Evolutionary conservation across 2,329 filamentous ascomycete species (phyloP), one percentile per base, ranked within the genome.

Genomic region (Grosmannia penicillata): DNA sequence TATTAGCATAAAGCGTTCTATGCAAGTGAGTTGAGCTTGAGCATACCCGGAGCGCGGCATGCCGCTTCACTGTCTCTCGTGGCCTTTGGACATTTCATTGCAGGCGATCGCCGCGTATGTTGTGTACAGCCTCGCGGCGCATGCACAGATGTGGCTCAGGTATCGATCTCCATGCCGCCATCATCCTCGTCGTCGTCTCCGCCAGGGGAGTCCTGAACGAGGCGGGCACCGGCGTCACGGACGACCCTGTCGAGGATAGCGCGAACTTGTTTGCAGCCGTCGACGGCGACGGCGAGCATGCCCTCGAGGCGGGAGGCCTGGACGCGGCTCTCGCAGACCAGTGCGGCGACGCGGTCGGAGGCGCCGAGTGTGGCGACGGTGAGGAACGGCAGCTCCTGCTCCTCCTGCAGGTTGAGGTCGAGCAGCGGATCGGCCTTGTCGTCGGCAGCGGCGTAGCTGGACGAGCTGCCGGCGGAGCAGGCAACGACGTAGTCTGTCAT

Each of bases 401-500:
- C 84, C 58, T 93, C 84, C 48, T 79, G 66, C 15, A 66, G 69
- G 55, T 89, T 93, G 23, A 93, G 60, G 57, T 93, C 84, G 39
- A 93, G 65, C 41, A 93, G 57, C 3, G 84, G 84, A 51, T 93
- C 84, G 10, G 81, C 80, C 4, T 55, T 56, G 42, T 82, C 80
- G 6, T 82, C 78, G 40, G 72, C 73, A 2, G 67, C 65, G 0
- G 72, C 65, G 47, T 80, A 72, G 0, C 75, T 71, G 0, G 77
- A 77, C 0, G 81, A 84, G 13, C 79, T 82, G 4, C 87, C 91
- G 0, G 85, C 82, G 1, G 87, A 94, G 59, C 84, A 93, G 6
- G 87, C 85, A 18, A 78, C 77, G 3, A 96, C 72, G 54, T 95
- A 93, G 54, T 93, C 85, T 3, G 78, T 76, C 87, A 96, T 95